phyloP scores from a whole-genome alignment of 352 stramenopile species.

The Paralagenidium karlingii region DNA sequence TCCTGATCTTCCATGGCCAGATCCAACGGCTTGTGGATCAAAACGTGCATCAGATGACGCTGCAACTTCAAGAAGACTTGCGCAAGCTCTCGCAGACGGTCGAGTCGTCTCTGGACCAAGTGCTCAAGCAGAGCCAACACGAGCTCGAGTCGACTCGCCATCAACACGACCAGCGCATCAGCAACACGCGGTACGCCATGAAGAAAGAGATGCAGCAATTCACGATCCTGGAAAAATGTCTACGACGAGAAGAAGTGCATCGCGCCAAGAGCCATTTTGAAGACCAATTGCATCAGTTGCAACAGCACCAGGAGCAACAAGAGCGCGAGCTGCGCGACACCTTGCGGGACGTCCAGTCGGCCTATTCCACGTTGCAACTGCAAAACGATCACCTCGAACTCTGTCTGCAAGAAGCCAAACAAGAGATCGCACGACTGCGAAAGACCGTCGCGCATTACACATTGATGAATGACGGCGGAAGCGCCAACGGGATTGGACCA shows the following conservation, averaged over 20 bases:
- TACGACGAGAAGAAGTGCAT: slow-evolving; percentile 37
- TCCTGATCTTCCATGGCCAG: slow-evolving; percentile 25
- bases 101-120: slow-evolving; percentile 18
- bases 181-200: too few relatives aligned
- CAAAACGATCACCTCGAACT: slow-evolving; percentile 42
- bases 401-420: slow-evolving; percentile 17
- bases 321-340: slow-evolving; percentile 31
- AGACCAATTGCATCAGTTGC: slow-evolving; percentile 23
- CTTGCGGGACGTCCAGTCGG: slow-evolving; percentile 28
- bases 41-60: slow-evolving; percentile 9
- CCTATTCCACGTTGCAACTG: slow-evolving; percentile 30
- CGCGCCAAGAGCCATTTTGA: slow-evolving; percentile 37
- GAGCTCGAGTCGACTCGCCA: slow-evolving; percentile 28
- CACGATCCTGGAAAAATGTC: slow-evolving; percentile 39
- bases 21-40: slow-evolving; percentile 22
- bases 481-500: neutral
- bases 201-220: slow-evolving; percentile 58
- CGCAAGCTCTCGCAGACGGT: slow-evolving; percentile 19
- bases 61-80: slow-evolving; percentile 15
- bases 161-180: slow-evolving; percentile 25
- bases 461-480: neutral
- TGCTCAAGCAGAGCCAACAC: slow-evolving; percentile 15
- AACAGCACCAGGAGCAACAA: slow-evolving; percentile 19
- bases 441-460: slow-evolving; percentile 26
- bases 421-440: slow-evolving; percentile 34